Conservation (phyloP, 352 stramenopile species). For the Globisporangium acanthophoron region DNA sequence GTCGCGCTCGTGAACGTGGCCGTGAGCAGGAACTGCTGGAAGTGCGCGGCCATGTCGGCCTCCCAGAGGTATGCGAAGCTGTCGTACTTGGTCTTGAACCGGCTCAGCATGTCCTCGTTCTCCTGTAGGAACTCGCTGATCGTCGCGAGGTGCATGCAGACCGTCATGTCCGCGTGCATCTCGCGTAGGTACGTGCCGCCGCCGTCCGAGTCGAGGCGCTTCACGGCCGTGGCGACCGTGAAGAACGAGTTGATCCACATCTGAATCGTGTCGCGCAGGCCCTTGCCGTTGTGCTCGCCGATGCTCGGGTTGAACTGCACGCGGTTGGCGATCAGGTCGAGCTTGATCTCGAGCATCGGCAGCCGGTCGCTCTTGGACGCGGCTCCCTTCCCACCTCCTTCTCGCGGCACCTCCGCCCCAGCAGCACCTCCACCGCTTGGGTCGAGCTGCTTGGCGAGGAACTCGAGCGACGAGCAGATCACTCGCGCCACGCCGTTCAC, state of each 20-base stretch:
- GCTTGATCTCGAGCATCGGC: slow-evolving; percentile 96
- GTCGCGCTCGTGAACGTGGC: slow-evolving; percentile 59
- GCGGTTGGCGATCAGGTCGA: slow-evolving; percentile 90
- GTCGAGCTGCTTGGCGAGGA: slow-evolving; percentile 93
- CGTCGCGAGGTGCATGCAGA: slow-evolving; percentile 91
- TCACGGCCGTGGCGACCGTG: slow-evolving; percentile 94
- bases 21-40: slow-evolving; percentile 89
- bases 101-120: slow-evolving; percentile 90
- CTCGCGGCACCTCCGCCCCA: slow-evolving; percentile 14
- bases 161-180: slow-evolving; percentile 94
- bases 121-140: slow-evolving; percentile 92
- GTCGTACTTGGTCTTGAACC: slow-evolving; percentile 95
- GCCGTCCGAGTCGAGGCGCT: slow-evolving; percentile 91
- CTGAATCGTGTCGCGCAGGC: slow-evolving; percentile 93
- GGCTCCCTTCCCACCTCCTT: slow-evolving; percentile 19
- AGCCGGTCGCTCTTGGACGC: slow-evolving; percentile 47
- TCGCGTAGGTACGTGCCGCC: slow-evolving; percentile 97
- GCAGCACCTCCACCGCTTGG: slow-evolving; percentile 44
- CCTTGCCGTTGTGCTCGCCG: slow-evolving; percentile 89
- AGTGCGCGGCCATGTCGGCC: slow-evolving; percentile 90
- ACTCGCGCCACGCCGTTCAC: slow-evolving; percentile 90
- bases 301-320: slow-evolving; percentile 88
- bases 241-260: slow-evolving; percentile 96
- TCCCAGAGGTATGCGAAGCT: slow-evolving; percentile 96
- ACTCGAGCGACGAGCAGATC: slow-evolving; percentile 86